Evolutionary conservation across 345 rosid species (phyloP), one percentile per base, ranked within the genome.

Genomic region (Salix purpurea): DNA sequence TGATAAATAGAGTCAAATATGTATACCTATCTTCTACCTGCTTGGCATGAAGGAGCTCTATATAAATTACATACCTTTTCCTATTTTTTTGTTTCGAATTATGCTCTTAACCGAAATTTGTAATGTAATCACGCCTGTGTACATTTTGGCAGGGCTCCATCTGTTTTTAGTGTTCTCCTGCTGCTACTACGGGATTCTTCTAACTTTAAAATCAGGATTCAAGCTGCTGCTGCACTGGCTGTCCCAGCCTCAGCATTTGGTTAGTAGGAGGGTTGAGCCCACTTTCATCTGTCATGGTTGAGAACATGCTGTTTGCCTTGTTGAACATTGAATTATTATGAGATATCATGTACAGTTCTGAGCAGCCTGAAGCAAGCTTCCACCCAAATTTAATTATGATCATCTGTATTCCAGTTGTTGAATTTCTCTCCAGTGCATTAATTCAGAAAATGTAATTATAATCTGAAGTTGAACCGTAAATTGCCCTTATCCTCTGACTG

Each of bases 201-300:
- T 44, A 96, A 96, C 79, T 93, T 88, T 79, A 93, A 96, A 88
- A 92, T 96, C 83, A 88, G 93, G 86, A 96, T 96, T 86, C 98
- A 93, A 87, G 99, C 97, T 76, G 98, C 96, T 75, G 89, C 98
- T 75, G 99, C 99, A 40, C 87, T 95, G 79, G 90, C 98, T 76
- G 98, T 89, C 66, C 97, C 98, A 62, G 81, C 85, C 82, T 87
- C 90, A 36, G 87, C 76, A 82, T 65, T 39, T 72, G 91, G 98
- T 93, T 77, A 87, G 92, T 84, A 66, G 80, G 73, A 32, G 78
- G 19, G 36, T 39, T 65, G 26, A 23, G 54, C 28, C 54, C 56
- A 40, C 58, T 76, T 73, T 15, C 54, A 58, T 52, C 46, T 77
- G 42, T 77, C 58, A 54, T 60, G 48, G 64, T 72, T 72, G 48